These are phyloP conservation scores for Podospora australis DNA, from an alignment of 495 filamentous ascomycete species.

Conservation along the genomic window DNA sequence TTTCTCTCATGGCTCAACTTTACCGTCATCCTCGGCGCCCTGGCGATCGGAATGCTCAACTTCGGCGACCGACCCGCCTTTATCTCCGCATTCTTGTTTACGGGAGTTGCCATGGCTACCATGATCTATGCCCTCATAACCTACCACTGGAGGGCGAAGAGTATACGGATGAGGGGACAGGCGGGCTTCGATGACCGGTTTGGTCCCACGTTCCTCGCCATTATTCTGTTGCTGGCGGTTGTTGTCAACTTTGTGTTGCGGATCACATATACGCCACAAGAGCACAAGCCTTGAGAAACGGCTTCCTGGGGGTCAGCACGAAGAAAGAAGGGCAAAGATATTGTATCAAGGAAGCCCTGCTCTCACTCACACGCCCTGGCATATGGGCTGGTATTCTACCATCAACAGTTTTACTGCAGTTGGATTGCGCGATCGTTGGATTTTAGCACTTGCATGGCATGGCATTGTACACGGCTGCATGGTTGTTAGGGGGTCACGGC, in stretches of 20 bases:
- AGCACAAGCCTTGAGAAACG: slow-evolving; percentile 24
- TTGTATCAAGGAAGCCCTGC: no score
- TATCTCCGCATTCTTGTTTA: slow-evolving; percentile 89
- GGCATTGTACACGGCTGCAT: slow-evolving; percentile 6
- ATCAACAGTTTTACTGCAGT: no score
- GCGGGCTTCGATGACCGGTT: slow-evolving; percentile 94
- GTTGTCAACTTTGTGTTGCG: slow-evolving; percentile 91
- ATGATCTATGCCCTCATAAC: slow-evolving; percentile 95
- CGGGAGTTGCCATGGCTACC: slow-evolving; percentile 84
- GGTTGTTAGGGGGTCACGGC: not conserved
- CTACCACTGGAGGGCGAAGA: slow-evolving; percentile 94
- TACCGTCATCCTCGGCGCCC: slow-evolving; percentile 91
- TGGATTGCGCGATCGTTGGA: no score
- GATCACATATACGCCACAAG: slow-evolving; percentile 49
- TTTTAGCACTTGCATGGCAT: not conserved
- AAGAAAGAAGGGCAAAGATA: not conserved
- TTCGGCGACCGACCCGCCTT: slow-evolving; percentile 91
- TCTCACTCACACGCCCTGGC: no score
- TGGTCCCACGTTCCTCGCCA: slow-evolving; percentile 81
- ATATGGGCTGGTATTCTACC: no score
- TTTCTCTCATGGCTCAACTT: slow-evolving; percentile 99
- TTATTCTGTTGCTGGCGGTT: slow-evolving; percentile 77
- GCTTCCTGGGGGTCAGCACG: no score
- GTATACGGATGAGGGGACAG: slow-evolving; percentile 83
- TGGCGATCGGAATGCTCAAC: slow-evolving; percentile 94